These are phyloP conservation scores for Aspergillus sp. DNA, from an alignment of 2,329 filamentous ascomycete genomes.

Conservation along the genomic window DNA sequence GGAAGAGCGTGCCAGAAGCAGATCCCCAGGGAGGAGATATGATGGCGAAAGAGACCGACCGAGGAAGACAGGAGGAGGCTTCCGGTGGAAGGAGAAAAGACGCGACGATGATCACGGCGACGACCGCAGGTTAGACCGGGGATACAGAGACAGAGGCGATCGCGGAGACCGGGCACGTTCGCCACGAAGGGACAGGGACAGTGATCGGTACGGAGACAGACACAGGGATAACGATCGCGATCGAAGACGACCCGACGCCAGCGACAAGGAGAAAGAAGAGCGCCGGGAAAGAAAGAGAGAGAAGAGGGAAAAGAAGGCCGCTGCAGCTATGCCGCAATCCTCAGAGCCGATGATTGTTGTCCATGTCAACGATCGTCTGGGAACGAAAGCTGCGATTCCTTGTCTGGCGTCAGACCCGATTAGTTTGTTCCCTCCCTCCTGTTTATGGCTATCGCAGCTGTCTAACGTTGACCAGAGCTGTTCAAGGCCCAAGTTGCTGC, in stretches of 20 bases:
- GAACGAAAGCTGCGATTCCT: constrained; percentile 91
- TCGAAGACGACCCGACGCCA: constrained; percentile 15
- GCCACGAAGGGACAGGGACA: constrained; percentile 34
- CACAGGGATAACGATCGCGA: constrained; percentile 13
- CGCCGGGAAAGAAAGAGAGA: constrained; percentile 35
- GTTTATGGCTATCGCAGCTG: neutral
- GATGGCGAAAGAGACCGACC: constrained; percentile 31
- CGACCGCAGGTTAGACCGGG: constrained; percentile 48
- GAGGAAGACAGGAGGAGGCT: constrained; percentile 39
- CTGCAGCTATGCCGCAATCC: constrained; percentile 29
- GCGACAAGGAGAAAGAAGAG: constrained; percentile 19
- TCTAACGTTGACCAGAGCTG: constrained; percentile 44
- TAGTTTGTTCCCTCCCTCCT: constrained; percentile 33
- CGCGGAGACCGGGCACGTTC: constrained; percentile 27
- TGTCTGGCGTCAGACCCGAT: constrained; percentile 82
- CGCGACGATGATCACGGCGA: constrained; percentile 46
- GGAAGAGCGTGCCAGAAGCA: constrained; percentile 37
- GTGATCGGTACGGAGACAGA: constrained; percentile 18
- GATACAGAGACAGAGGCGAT: constrained; percentile 37
- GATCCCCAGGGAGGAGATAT: constrained; percentile 36
- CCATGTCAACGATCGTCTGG: constrained; percentile 88
- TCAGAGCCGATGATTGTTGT: constrained; percentile 88
- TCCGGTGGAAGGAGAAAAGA: constrained; percentile 48
- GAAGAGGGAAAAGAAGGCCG: constrained; percentile 37
- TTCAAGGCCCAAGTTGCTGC: constrained; percentile 92